Percentiles rank a stretch among this genome's conserved stretches.
Evolutionary conservation across 148 eudicot species (phyloP).

Genomic region (Rheum nobile): DNA sequence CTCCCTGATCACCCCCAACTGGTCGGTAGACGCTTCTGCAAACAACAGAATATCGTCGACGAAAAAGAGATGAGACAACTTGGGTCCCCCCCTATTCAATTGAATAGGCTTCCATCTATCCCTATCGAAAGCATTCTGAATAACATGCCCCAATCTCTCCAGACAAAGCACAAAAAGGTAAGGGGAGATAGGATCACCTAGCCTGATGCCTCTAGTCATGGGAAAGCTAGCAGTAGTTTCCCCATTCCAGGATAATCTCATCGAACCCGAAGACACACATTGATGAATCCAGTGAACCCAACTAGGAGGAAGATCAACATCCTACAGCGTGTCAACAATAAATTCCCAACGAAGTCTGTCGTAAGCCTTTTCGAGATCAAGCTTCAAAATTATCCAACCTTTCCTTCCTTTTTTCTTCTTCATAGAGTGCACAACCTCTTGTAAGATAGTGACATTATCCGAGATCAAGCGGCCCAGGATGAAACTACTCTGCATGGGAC

Average conservation of each 20-base stretch:
- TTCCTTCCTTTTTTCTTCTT: not conserved
- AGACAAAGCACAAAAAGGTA: not conserved
- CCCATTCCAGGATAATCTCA: not conserved
- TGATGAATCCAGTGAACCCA: not conserved
- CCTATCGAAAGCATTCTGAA: not conserved
- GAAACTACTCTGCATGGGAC: not conserved
- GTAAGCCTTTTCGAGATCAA: not conserved
- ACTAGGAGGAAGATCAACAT: not conserved
- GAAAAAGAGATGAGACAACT: not conserved
- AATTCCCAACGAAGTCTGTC: not conserved
- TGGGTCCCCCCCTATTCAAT: not conserved
- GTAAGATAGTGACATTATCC: not conserved
- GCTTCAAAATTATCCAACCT: not conserved
- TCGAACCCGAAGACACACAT: not conserved
- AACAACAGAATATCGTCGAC: not conserved
- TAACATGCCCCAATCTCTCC: not conserved
- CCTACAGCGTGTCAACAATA: not conserved
- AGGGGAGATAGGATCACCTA: not conserved
- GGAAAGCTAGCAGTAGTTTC: not conserved
- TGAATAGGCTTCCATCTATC: not conserved
- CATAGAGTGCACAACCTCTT: not conserved
- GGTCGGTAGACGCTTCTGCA: not conserved
- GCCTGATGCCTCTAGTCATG: not conserved
- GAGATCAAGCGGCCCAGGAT: not conserved
- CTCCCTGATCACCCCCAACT: not conserved